phyloP scores from a whole-genome alignment of 768 basidiomycete genomes.

The Leucosporidium yakuticum region DNA sequence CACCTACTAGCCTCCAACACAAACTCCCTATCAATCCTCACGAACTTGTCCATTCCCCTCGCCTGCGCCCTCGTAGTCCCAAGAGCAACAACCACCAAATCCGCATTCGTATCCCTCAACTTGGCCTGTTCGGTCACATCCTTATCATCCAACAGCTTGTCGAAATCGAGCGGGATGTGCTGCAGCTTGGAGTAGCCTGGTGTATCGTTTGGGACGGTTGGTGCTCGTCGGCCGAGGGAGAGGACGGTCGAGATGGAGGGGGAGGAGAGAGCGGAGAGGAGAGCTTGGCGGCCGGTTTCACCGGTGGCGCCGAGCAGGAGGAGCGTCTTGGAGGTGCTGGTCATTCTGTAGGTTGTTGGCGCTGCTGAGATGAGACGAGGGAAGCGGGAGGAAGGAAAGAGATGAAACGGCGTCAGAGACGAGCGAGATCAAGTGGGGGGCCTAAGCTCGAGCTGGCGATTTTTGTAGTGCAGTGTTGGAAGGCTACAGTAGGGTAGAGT shows the following conservation, averaged over 20 bases:
- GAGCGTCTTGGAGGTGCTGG: no score
- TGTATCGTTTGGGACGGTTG: conserved; percentile 47
- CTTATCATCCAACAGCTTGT: conserved; percentile 64
- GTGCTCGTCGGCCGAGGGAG: conserved; percentile 65
- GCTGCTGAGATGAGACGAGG: no score
- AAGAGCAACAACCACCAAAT: conserved; percentile 67
- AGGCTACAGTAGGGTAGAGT: no score
- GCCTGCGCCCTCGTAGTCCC: conserved; percentile 61
- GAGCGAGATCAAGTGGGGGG: no score
- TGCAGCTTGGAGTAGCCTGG: conserved; percentile 52
- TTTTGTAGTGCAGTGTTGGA: no score
- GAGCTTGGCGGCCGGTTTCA: conserved; percentile 57
- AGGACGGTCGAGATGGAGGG: conserved; percentile 56
- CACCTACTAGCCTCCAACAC: conserved; percentile 55
- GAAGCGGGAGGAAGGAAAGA: no score
- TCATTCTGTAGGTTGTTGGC: no score
- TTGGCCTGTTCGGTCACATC: conserved; percentile 54
- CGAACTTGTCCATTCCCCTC: conserved; percentile 61
- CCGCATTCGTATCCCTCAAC: conserved; percentile 53
- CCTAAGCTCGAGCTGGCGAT: no score
- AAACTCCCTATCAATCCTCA: conserved; percentile 71
- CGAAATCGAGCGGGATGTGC: conserved; percentile 19
- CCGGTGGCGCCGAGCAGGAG: conserved; percentile 70
- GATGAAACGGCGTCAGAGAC: no score
- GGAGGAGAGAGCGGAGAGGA: conserved; percentile 58